Conservation (phyloP, 2,329 filamentous ascomycete genomes). For the Fusarium pseudonygamai region DNA sequence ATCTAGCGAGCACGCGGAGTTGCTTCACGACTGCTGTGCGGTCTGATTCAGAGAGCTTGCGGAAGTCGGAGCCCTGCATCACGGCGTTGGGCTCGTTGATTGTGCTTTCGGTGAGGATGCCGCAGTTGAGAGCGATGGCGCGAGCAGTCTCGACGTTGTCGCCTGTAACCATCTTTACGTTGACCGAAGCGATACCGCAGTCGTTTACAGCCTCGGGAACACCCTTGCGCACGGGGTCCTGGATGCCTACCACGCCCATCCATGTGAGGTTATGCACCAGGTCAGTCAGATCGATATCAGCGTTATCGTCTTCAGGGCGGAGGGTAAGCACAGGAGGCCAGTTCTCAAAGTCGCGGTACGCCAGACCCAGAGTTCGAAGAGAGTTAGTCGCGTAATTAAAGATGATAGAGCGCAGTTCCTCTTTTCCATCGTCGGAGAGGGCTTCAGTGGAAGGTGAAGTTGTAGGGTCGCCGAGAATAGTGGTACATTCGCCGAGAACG, state of each 20-base stretch:
- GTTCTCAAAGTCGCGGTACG: constrained; percentile 75
- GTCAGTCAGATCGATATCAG: constrained; percentile 58
- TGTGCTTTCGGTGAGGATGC: constrained; percentile 67
- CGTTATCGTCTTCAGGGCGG: constrained; percentile 65
- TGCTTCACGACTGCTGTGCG: constrained; percentile 65
- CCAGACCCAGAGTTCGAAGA: constrained; percentile 76
- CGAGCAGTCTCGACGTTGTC: constrained; percentile 57
- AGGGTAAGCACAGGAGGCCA: constrained; percentile 73
- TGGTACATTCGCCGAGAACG: constrained; percentile 56
- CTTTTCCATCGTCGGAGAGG: constrained; percentile 54
- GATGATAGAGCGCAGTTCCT: constrained; percentile 63
- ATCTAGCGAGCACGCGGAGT: constrained; percentile 73
- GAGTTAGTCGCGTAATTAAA: constrained; percentile 70
- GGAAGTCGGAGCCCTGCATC: constrained; percentile 65
- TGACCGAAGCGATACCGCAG: constrained; percentile 71
- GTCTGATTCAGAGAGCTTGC: constrained; percentile 62
- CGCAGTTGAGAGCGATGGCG: constrained; percentile 55
- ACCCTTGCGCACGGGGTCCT: constrained; percentile 71
- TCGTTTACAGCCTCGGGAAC: constrained; percentile 70
- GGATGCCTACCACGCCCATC: constrained; percentile 67
- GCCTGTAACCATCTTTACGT: constrained; percentile 71
- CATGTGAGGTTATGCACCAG: constrained; percentile 56
- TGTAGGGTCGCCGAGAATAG: constrained; percentile 65
- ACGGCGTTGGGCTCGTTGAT: constrained; percentile 54
- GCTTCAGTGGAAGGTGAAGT: constrained; percentile 1